These are phyloP conservation scores for Lolium multiflorum DNA, from an alignment of 176 grass and related monocot genomes.

Conservation along the genomic window DNA sequence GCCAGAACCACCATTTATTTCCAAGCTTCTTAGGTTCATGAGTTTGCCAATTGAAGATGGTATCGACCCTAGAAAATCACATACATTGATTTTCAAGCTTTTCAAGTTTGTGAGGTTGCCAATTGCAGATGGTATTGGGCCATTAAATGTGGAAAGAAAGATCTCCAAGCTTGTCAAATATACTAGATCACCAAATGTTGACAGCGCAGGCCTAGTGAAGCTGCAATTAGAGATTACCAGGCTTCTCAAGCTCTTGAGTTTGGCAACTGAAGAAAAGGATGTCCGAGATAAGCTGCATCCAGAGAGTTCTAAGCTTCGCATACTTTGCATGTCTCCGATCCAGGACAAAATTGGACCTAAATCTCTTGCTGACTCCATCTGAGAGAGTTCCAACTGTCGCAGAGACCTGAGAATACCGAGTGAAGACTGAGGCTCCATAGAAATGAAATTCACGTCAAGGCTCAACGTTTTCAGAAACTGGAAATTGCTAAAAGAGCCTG, in stretches of 20 bases:
- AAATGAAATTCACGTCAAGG: conserved; percentile 17
- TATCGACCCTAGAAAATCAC: background rate
- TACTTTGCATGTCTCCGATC: background rate
- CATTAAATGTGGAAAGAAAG: too few relatives aligned
- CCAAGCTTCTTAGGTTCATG: background rate
- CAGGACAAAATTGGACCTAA: background rate
- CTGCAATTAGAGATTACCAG: background rate
- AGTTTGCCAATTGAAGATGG: background rate
- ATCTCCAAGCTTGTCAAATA: background rate
- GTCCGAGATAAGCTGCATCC: background rate
- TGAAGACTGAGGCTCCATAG: background rate
- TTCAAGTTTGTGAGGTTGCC: background rate
- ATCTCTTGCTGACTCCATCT: background rate
- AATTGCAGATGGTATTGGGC: background rate
- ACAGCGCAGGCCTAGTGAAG: background rate
- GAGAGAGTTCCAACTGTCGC: background rate
- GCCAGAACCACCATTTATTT: too few relatives aligned
- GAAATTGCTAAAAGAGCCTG: background rate
- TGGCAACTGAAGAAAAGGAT: too few relatives aligned
- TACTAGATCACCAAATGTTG: too few relatives aligned
- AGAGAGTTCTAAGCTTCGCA: background rate
- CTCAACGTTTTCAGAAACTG: background rate
- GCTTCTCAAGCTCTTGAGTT: too few relatives aligned
- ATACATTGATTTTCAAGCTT: background rate
- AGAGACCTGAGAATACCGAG: background rate